Evolutionary conservation across 1,284 basidiomycete species (phyloP), one percentile per base, ranked within the genome.

Genomic region (Puccinia sorghi): DNA sequence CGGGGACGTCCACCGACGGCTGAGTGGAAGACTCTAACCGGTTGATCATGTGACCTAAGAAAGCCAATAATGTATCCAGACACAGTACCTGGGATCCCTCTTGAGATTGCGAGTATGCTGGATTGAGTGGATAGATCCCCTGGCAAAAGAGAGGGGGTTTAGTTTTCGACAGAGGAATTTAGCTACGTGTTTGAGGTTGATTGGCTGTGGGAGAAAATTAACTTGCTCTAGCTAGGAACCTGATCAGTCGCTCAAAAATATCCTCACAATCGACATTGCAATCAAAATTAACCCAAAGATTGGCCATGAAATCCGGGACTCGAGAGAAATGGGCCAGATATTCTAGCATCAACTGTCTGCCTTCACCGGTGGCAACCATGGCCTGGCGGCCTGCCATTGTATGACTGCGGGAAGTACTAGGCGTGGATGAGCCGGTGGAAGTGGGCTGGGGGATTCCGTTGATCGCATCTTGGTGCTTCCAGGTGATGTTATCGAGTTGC

Each of bases 261-360:
- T 99, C 95, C 86, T 98, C 95, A 85, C 93, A 95, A 83, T 98
- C 95, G 81, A 92, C 90, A 83, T 97, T 93, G 84, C 94, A 98
- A 84, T 99, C 97, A 85, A 97, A 99, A 85, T 99, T 99, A 79
- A 90, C 88, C 87, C 93, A 99, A 12, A 98, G 87, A 83, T 97
- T 93, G 63, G 97, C 93, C 91, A 97, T 93, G 85, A 96, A 95
- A 83, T 91, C 91, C 0, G 91, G 89, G 67, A 84, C 85, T 6
- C 90, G 88, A 41, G 91, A 90, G 69, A 97, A 89, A 80, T 93
- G 90, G 70, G 89, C 89, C 41, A 99, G 86, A 1, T 92, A 92
- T 85, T 98, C 97, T 79, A 99, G 87, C 83, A 97, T 90, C 79
- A 99, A 86, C 83, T 97, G 93, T 61, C 94, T 89, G 8, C 90